Percentiles rank a stretch among this genome's conserved stretches.
These are phyloP conservation scores for Epichloe gansuensis DNA, from an alignment of 2,329 filamentous ascomycete species.

Conservation along the genomic window DNA sequence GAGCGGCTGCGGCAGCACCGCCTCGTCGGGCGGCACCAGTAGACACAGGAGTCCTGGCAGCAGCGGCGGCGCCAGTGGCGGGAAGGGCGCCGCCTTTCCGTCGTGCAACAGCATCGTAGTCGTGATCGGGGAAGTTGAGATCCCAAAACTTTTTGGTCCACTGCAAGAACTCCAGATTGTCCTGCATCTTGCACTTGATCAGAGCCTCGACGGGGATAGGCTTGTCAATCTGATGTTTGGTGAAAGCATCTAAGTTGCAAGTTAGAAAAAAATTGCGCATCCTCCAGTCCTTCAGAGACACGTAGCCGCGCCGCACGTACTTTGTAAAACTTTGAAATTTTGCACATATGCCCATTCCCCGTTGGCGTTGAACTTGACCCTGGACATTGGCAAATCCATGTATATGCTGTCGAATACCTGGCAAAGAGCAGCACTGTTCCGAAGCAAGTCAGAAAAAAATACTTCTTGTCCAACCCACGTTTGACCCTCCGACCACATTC, in stretches of 20 bases:
- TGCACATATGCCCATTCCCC: slow-evolving; percentile 94
- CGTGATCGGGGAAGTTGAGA: slow-evolving; percentile 91
- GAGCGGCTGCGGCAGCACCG: slow-evolving; percentile 41
- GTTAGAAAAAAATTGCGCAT: slow-evolving; percentile 4
- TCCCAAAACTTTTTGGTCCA: slow-evolving; percentile 98
- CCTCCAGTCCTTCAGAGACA: neutral
- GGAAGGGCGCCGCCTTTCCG: slow-evolving; percentile 64
- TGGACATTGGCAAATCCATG: slow-evolving; percentile 84
- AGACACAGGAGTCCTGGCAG: slow-evolving; percentile 35
- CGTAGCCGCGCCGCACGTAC: slow-evolving; percentile 37
- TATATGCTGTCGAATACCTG: slow-evolving; percentile 99
- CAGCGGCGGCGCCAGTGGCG: slow-evolving; percentile 22
- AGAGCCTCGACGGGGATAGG: slow-evolving; percentile 78
- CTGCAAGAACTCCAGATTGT: slow-evolving; percentile 97
- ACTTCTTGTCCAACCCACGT: neutral
- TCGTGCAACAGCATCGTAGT: slow-evolving; percentile 81
- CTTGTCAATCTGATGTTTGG: slow-evolving; percentile 78
- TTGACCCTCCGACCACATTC: neutral
- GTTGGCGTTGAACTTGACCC: slow-evolving; percentile 97
- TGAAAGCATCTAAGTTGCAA: slow-evolving; percentile 54
- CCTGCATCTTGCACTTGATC: slow-evolving; percentile 99
- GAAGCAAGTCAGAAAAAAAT: neutral
- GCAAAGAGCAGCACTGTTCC: slow-evolving; percentile 72
- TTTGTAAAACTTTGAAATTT: slow-evolving; percentile 97
- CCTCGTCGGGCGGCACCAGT: slow-evolving; percentile 39